These are phyloP conservation scores for Hevea brasiliensis DNA, from an alignment of 345 rosid species.

Conservation along the genomic window DNA sequence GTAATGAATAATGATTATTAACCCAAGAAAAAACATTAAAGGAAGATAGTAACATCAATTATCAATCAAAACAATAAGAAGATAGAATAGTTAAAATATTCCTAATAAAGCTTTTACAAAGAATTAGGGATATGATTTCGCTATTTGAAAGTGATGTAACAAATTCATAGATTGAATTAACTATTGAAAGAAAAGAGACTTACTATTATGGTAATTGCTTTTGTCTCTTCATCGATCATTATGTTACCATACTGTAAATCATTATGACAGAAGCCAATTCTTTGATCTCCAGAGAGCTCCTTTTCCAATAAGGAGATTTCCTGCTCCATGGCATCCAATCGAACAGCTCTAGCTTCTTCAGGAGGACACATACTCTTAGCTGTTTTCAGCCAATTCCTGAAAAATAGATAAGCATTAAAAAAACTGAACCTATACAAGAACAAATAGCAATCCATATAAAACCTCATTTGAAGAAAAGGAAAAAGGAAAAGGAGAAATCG, in stretches of 20 bases:
- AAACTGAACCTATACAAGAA: neutral
- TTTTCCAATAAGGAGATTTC: constrained; percentile 29
- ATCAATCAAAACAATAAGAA: neutral
- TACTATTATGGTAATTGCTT: constrained; percentile 30
- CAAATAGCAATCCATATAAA: neutral
- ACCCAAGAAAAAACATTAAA: neutral
- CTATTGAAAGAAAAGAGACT: constrained; percentile 7
- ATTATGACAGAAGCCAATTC: constrained; percentile 34
- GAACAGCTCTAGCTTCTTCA: constrained; percentile 26
- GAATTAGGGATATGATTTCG: neutral
- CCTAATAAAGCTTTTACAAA: neutral
- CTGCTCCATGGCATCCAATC: constrained; percentile 23
- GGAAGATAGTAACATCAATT: neutral
- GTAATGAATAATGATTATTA: neutral
- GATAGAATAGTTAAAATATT: neutral
- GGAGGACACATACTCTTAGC: constrained; percentile 21
- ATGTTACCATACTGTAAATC: constrained; percentile 39
- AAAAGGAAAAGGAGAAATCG: neutral
- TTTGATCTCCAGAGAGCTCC: constrained; percentile 18
- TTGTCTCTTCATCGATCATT: constrained; percentile 34
- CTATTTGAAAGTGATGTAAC: neutral
- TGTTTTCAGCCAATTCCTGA: constrained; percentile 32
- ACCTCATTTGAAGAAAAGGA: neutral
- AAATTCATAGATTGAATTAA: neutral
- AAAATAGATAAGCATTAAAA: neutral